Conservation (phyloP, 2,329 filamentous ascomycete genomes). For the Podosphaera leucotricha region DNA sequence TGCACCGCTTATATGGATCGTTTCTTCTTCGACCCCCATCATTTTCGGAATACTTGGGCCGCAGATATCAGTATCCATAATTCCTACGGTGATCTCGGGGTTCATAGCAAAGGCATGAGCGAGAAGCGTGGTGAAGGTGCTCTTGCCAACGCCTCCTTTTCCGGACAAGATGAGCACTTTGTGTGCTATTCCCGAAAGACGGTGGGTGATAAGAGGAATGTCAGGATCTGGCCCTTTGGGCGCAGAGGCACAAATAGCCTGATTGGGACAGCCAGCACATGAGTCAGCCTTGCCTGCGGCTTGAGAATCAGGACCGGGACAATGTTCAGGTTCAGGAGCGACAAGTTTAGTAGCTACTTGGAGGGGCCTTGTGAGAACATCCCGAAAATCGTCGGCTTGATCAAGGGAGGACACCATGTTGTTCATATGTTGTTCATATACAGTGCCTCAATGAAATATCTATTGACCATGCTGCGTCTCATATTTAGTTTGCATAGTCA, state of each 20-base stretch:
- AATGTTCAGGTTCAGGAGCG: slow-evolving; percentile 90
- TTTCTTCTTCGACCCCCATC: slow-evolving; percentile 91
- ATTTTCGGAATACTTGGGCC: slow-evolving; percentile 94
- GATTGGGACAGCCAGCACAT: slow-evolving; percentile 88
- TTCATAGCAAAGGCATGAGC: slow-evolving; percentile 75
- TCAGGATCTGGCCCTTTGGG: slow-evolving; percentile 93
- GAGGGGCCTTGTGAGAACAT: slow-evolving; percentile 52
- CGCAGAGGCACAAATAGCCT: slow-evolving; percentile 78
- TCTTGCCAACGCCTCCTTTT: slow-evolving; percentile 93
- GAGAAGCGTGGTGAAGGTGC: slow-evolving; percentile 72
- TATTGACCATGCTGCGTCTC: too few relatives aligned
- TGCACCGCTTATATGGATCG: slow-evolving; percentile 67
- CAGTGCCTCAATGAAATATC: background rate
- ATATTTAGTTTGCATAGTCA: too few relatives aligned
- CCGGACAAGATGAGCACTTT: slow-evolving; percentile 81
- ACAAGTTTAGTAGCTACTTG: slow-evolving; percentile 66
- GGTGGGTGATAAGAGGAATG: slow-evolving; percentile 64
- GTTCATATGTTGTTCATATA: too few relatives aligned
- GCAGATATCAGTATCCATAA: slow-evolving; percentile 98
- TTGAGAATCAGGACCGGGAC: slow-evolving; percentile 68
- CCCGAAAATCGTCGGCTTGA: slow-evolving; percentile 39
- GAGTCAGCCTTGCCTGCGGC: slow-evolving; percentile 50
- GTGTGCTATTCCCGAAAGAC: slow-evolving; percentile 61
- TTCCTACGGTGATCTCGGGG: slow-evolving; percentile 54
- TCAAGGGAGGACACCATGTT: slow-evolving; percentile 72